Evolutionary conservation across 1,139 yeast genomes (phyloP).

Genomic region (Blastobotrys serpentis): DNA sequence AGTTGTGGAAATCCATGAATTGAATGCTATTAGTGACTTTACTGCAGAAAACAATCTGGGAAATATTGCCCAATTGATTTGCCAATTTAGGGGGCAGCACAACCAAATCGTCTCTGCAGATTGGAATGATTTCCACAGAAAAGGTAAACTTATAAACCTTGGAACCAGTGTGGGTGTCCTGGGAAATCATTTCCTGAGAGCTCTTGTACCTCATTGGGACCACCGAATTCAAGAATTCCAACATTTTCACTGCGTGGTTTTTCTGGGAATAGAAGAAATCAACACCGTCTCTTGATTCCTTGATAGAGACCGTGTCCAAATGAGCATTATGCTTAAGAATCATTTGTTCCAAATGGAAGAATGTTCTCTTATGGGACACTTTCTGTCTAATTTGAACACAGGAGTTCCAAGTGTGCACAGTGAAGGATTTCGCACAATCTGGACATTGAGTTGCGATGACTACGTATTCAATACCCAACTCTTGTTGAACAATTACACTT

Average conservation of each 20-base stretch:
- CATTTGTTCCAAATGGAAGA: conserved; percentile 89
- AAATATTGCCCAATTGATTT: conserved; percentile 75
- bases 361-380: conserved; percentile 94
- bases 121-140: conserved; percentile 94
- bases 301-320: conserved; percentile 87
- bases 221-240: conserved; percentile 82
- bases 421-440: conserved; percentile 95
- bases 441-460: conserved; percentile 98
- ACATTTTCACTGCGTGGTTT: conserved; percentile 90
- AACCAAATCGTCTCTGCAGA: conserved; percentile 94
- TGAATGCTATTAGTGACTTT: conserved; percentile 79
- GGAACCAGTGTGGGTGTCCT: conserved; percentile 88
- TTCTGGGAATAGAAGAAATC: conserved; percentile 89
- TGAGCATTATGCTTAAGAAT: conserved; percentile 93
- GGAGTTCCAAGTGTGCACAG: conserved; percentile 97
- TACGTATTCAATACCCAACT: conserved; percentile 90
- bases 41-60: conserved; percentile 81
- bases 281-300: conserved; percentile 90
- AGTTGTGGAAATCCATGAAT: conserved; percentile 78
- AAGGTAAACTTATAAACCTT: conserved; percentile 86
- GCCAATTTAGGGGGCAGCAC: conserved; percentile 86
- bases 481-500: conserved; percentile 89
- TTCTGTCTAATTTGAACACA: conserved; percentile 96
- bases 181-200: conserved; percentile 88
- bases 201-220: conserved; percentile 84